Evolutionary conservation across 257 asterid species (phyloP).

Genomic region (Rubia yunnanensis): DNA sequence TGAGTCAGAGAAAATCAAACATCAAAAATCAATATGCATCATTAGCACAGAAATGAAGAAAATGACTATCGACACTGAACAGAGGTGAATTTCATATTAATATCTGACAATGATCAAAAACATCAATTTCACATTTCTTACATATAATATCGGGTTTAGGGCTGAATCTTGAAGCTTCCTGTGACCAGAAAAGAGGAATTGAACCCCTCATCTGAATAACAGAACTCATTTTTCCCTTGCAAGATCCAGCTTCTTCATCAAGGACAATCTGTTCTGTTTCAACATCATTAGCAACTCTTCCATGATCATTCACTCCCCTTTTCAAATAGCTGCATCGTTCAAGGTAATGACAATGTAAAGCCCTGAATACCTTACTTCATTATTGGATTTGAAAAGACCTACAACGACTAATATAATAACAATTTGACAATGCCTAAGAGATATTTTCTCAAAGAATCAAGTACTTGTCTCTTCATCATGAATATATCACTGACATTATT

Average conservation of each 20-base stretch:
- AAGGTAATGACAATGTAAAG: constrained; percentile 3
- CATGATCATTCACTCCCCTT: constrained; percentile 97
- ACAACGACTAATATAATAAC: neutral
- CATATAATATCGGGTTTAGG: constrained; percentile 98
- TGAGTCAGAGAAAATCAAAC: constrained; percentile 20
- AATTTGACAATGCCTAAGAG: neutral
- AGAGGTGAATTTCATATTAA: neutral
- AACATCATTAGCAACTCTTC: constrained; percentile 98
- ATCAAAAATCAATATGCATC: neutral
- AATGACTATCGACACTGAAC: neutral
- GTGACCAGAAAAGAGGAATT: constrained; percentile 99
- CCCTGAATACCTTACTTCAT: neutral
- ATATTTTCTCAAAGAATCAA: neutral
- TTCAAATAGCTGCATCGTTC: constrained; percentile 67
- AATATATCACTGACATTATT: neutral
- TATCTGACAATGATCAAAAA: neutral
- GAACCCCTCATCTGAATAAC: constrained; percentile 99
- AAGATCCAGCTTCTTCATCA: constrained; percentile 94
- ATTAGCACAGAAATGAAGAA: neutral
- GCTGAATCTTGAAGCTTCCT: constrained; percentile 98
- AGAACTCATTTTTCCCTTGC: constrained; percentile 97
- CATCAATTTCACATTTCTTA: constrained; percentile 32
- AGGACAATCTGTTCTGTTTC: constrained; percentile 97
- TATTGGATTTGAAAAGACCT: neutral
- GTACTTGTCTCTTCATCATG: neutral